Evolutionary conservation across 179 eudicot species (phyloP).

Genomic region (Drosera spatulata): DNA sequence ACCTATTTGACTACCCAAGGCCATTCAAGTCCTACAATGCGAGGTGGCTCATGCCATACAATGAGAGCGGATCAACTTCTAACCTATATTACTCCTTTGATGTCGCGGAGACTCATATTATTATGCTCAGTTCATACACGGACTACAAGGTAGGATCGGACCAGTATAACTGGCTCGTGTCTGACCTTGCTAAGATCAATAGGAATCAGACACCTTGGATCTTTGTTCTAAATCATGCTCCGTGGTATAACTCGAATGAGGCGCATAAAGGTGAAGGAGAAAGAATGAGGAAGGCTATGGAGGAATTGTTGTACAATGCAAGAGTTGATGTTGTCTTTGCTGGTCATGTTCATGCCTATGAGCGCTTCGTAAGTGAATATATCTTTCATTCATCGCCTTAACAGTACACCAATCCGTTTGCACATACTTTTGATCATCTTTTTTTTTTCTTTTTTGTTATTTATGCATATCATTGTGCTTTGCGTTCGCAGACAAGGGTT

Average conservation of each 20-base stretch:
- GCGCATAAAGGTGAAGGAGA: slow-evolving; percentile 12
- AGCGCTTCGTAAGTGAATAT: slow-evolving; percentile 6
- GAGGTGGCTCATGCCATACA: slow-evolving; percentile 6
- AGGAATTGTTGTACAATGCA: not conserved
- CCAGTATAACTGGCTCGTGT: slow-evolving; percentile 3
- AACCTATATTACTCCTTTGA: slow-evolving; percentile 10
- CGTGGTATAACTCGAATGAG: slow-evolving; percentile 8
- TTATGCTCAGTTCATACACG: slow-evolving; percentile 6
- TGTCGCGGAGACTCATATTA: slow-evolving; percentile 1
- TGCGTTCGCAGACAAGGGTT: not conserved
- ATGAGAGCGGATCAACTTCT: slow-evolving; percentile 4
- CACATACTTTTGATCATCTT: too few relatives aligned
- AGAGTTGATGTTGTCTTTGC: slow-evolving; percentile 6
- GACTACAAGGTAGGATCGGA: slow-evolving; percentile 2
- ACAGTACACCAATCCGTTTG: too few relatives aligned
- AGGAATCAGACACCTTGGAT: slow-evolving; percentile 4
- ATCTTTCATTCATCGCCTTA: too few relatives aligned
- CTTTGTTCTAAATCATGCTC: slow-evolving; percentile 1
- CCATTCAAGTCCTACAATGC: slow-evolving; percentile 23
- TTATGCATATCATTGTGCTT: too few relatives aligned
- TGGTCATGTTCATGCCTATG: slow-evolving; percentile 12
- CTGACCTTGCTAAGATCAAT: not conserved
- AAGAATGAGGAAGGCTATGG: slow-evolving; percentile 6
- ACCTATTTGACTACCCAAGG: not conserved
- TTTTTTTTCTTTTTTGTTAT: too few relatives aligned